Conservation (phyloP, 768 basidiomycete species). For the Tylopilus cervinicoccineus region DNA sequence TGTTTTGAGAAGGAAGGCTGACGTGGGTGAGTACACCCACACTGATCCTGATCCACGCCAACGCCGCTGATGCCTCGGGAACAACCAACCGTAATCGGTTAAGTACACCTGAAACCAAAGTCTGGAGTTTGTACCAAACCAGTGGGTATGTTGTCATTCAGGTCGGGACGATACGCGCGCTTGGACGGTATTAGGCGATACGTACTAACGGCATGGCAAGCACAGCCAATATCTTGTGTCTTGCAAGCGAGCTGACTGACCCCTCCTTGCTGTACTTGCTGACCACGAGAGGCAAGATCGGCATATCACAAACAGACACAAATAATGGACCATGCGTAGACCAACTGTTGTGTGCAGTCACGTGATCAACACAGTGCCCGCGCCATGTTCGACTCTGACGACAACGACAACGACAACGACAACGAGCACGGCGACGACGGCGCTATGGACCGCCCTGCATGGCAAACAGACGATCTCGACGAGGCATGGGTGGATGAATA, state of each 20-base stretch:
- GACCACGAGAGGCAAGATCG: slow-evolving; percentile 13
- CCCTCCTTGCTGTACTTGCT: background rate
- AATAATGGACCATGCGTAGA: slow-evolving; percentile 15
- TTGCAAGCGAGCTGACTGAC: background rate
- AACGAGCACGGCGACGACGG: background rate
- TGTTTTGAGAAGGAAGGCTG: slow-evolving; percentile 1
- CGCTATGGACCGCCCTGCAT: slow-evolving; percentile 55
- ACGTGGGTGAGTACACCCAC: background rate
- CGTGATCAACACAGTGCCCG: slow-evolving; percentile 17
- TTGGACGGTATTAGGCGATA: background rate
- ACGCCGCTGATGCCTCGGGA: slow-evolving; percentile 5
- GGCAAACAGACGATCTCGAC: slow-evolving; percentile 86
- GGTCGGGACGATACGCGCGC: background rate
- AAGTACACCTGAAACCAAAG: slow-evolving; percentile 14
- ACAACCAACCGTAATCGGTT: background rate
- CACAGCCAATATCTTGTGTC: background rate
- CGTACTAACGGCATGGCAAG: background rate
- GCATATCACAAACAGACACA: slow-evolving; percentile 14
- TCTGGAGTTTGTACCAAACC: background rate
- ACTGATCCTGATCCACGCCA: background rate
- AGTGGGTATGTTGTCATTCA: background rate
- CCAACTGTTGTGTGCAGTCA: slow-evolving; percentile 24
- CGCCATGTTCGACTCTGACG: slow-evolving; percentile 8
- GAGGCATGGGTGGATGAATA: slow-evolving; percentile 85
- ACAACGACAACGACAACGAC: background rate